These are phyloP conservation scores for Gremmenia infestans DNA, from an alignment of 2,329 filamentous ascomycete genomes.

Conservation along the genomic window DNA sequence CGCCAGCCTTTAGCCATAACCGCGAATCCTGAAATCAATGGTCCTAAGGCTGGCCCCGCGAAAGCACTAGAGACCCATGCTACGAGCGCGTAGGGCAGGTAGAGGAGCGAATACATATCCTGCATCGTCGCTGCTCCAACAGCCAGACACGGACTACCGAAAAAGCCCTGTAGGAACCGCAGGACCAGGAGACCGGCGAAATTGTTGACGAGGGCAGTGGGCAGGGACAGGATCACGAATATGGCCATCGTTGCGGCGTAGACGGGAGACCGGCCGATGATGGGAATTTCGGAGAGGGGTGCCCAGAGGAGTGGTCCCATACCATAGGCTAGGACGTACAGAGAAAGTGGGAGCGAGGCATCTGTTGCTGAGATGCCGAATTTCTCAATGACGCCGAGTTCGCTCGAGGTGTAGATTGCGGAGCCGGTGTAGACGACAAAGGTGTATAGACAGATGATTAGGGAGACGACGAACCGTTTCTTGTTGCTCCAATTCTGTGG, in stretches of 20 bases:
- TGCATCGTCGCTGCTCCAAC: conserved; percentile 49
- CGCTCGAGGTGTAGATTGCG: conserved; percentile 44
- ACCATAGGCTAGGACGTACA: conserved; percentile 61
- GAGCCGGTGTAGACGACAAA: conserved; percentile 52
- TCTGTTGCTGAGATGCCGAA: conserved; percentile 49
- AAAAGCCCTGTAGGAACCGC: conserved; percentile 61
- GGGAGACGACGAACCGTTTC: conserved; percentile 38
- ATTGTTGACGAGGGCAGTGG: conserved; percentile 57
- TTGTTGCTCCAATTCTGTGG: conserved; percentile 49
- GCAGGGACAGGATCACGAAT: conserved; percentile 63
- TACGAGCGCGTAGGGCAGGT: conserved; percentile 53
- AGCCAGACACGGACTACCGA: conserved; percentile 60
- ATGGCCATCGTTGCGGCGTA: conserved; percentile 65
- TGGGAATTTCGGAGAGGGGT: conserved; percentile 61
- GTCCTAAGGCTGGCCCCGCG: conserved; percentile 51
- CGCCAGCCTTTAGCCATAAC: conserved; percentile 55
- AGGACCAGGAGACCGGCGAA: conserved; percentile 60
- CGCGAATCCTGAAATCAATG: conserved; percentile 55
- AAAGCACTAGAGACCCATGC: conserved; percentile 53
- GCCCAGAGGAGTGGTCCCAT: conserved; percentile 61
- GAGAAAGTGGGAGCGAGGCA: conserved; percentile 52
- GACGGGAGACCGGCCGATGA: conserved; percentile 61
- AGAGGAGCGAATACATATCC: conserved; percentile 50
- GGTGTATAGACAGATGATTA: conserved; percentile 51
- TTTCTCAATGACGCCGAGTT: conserved; percentile 42